phyloP scores from a whole-genome alignment of 257 asterid species.

The Lantana camara region DNA sequence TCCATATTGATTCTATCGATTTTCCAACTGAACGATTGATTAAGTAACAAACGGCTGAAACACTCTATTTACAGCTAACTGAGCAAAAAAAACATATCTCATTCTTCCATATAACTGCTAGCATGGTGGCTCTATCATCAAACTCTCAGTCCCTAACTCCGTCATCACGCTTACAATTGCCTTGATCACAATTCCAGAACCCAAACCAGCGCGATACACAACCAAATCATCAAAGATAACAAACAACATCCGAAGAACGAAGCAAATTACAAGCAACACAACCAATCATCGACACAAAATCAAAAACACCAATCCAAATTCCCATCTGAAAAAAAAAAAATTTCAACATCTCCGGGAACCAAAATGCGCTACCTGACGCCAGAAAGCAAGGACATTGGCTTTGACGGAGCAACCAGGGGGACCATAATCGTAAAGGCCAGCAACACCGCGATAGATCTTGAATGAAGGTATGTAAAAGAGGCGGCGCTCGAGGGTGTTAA shows the following conservation, averaged over 20 bases:
- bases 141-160: not conserved
- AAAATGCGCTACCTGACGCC: constrained; percentile 76
- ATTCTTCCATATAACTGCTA: not conserved
- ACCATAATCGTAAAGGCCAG: constrained; percentile 85
- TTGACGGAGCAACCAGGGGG: constrained; percentile 92
- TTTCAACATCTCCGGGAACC: not conserved
- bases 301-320: not conserved
- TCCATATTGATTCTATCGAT: not conserved
- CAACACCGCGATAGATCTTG: constrained; percentile 85
- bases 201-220: constrained; percentile 8
- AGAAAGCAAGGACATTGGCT: constrained; percentile 80
- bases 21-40: constrained; percentile 1
- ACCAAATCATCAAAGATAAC: not conserved
- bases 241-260: not conserved
- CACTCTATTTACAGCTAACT: not conserved
- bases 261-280: not conserved
- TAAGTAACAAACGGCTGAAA: not conserved
- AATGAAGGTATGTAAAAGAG: constrained; percentile 77
- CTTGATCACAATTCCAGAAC: not conserved
- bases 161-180: not conserved
- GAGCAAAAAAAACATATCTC: not conserved
- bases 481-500: constrained; percentile 80
- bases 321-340: not conserved
- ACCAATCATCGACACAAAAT: not conserved
- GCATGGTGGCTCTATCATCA: constrained; percentile 5